These are phyloP conservation scores for Volvox africanus DNA, from an alignment of 139 green algal genomes.

Conservation along the genomic window DNA sequence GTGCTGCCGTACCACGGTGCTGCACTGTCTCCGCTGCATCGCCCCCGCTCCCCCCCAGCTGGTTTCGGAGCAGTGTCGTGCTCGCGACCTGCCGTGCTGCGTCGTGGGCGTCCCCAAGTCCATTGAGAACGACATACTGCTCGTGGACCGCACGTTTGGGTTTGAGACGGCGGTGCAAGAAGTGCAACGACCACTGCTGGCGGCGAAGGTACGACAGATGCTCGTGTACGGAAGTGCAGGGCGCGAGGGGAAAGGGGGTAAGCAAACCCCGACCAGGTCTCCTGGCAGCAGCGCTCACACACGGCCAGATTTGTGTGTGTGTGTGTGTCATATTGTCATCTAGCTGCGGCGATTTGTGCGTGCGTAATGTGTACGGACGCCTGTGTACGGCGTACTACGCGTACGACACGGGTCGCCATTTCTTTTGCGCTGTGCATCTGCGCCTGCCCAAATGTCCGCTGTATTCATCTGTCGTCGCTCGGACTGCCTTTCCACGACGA, in stretches of 20 bases:
- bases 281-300: too few relatives aligned
- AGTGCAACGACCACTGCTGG: constrained; percentile 73
- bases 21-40: too few relatives aligned
- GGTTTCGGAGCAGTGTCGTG: constrained; percentile 74
- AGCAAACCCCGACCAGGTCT: too few relatives aligned
- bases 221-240: neutral
- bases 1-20: neutral
- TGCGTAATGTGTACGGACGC: too few relatives aligned
- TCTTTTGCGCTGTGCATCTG: too few relatives aligned
- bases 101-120: constrained; percentile 81
- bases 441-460: neutral
- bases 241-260: neutral
- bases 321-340: too few relatives aligned
- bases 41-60: neutral
- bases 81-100: constrained; percentile 72
- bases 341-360: too few relatives aligned
- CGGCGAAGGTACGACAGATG: constrained; percentile 15
- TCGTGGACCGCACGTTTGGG: constrained; percentile 83
- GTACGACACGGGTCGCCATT: too few relatives aligned
- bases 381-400: too few relatives aligned
- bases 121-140: constrained; percentile 49
- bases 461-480: constrained; percentile 64
- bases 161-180: constrained; percentile 97
- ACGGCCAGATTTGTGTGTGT: too few relatives aligned
- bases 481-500: too few relatives aligned